Base-by-base conservation (phyloP, 73 alveolate species). In the Paramecium primaurelia region DNA sequence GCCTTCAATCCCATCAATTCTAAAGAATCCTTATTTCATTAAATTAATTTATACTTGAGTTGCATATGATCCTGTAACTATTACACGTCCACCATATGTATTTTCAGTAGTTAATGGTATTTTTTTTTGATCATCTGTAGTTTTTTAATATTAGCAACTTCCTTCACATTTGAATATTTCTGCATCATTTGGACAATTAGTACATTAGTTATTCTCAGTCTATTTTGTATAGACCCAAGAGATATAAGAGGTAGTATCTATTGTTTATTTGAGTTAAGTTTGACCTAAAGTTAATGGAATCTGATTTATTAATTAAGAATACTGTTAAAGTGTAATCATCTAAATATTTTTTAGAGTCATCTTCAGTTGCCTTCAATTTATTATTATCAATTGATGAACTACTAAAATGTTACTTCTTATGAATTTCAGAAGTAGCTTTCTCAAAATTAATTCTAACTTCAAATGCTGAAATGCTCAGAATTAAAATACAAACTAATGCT, bases 151-250 rank as follows among this genome's bases (percentile, higher is more conserved):
- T 64, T 64, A 64, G 47, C 84, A 64, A 64, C 84, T 64, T 10
- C 84, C 88, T 75, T 38, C 88, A 42, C 88, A 75, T 75, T 75
- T 42, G 59, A 75, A 75, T 38, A 75, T 22, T 75, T 34, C 59
- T 36, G 88, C 60, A 42, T 42, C 88, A 36, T 16, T 42, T 75
- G 88, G 88, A 16, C 88, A 75, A 38, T 42, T 42, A 3, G 18
- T 42, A 42, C 88, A 75, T 75, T 36, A 30, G 12, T 30, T 36
- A 12, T 68, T 34, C 18, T 75, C 60, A 28, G 84, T 12, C 12
- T 64, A 12, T n/a, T 64, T 34, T 12, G 18, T 18, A 30, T 36
- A 42, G 20, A 75, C 88, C 88, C 88, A 75, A 0, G 88, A 75
- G 36, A 38, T 75, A 20, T 34, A 38, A n/a, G 88, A 75, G n/a